These are phyloP conservation scores for Cryptococcus wingfieldii DNA, from an alignment of 1,284 basidiomycete species.

Conservation along the genomic window DNA sequence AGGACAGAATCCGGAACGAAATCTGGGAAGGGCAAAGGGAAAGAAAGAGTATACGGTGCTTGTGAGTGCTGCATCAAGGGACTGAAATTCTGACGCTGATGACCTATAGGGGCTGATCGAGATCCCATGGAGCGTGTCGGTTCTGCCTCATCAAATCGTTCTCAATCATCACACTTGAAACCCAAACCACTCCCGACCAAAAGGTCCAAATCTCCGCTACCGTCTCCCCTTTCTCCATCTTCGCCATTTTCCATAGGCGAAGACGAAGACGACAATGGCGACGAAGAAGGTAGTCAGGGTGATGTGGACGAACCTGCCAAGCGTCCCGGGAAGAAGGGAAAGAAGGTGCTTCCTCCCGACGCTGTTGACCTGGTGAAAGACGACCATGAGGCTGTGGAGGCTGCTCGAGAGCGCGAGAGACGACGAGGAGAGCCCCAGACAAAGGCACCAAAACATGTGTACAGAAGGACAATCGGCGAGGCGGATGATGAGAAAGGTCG, in stretches of 20 bases:
- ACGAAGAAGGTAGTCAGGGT: slow-evolving; percentile 24
- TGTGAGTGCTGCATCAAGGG: slow-evolving; percentile 29
- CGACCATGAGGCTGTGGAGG: slow-evolving; percentile 47
- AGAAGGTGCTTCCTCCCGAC: slow-evolving; percentile 57
- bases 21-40: slow-evolving; percentile 21
- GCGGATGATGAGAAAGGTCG: slow-evolving; percentile 11
- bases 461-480: slow-evolving; percentile 15
- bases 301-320: slow-evolving; percentile 43
- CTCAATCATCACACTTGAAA: not conserved
- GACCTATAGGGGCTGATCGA: slow-evolving; percentile 28
- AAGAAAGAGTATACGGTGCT: slow-evolving; percentile 40
- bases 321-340: not conserved
- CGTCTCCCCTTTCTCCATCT: slow-evolving; percentile 4
- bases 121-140: slow-evolving; percentile 1
- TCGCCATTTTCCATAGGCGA: slow-evolving; percentile 26
- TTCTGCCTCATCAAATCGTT: too few species aligned
- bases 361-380: slow-evolving; percentile 68
- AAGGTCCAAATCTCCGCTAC: not conserved
- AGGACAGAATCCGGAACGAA: not conserved
- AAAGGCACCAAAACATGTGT: slow-evolving; percentile 37
- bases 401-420: slow-evolving; percentile 28
- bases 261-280: slow-evolving; percentile 39
- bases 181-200: not conserved
- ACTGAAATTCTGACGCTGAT: slow-evolving; percentile 3
- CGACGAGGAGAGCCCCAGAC: slow-evolving; percentile 39